A percentile compares a stretch with the other conserved stretches of the same genome.
Conservation (phyloP, 352 stramenopile genomes). For the Globisporangium radiosum region DNA sequence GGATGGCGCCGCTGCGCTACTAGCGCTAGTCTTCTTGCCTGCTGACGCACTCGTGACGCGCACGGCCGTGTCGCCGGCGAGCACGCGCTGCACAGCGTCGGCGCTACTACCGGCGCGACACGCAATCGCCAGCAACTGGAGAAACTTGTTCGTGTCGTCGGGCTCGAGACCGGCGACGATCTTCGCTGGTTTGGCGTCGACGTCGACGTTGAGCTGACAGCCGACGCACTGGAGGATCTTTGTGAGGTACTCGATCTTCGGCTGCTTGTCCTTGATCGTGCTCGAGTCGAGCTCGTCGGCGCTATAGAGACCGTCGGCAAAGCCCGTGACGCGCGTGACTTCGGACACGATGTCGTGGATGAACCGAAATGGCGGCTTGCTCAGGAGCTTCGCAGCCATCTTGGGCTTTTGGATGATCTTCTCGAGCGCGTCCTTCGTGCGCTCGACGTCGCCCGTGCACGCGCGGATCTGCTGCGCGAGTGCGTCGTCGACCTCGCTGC, state of each 20-base stretch:
- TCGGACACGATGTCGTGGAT: constrained; percentile 83
- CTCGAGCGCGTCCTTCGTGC: constrained; percentile 68
- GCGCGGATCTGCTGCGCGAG: constrained; percentile 52
- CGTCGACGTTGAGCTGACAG: constrained; percentile 77
- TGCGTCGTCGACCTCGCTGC: constrained; percentile 36
- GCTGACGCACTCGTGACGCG: constrained; percentile 19
- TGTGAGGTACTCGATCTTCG: constrained; percentile 88
- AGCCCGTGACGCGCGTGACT: constrained; percentile 72
- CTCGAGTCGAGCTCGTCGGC: constrained; percentile 87
- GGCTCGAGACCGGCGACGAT: constrained; percentile 89
- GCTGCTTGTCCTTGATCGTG: constrained; percentile 90
- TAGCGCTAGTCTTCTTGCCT: constrained; percentile 21
- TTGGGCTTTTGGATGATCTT: constrained; percentile 82
- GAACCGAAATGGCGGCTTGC: constrained; percentile 86
- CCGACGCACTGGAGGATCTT: constrained; percentile 90
- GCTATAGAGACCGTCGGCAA: constrained; percentile 79
- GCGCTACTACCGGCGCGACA: constrained; percentile 57
- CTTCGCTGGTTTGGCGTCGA: constrained; percentile 86
- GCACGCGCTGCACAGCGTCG: constrained; percentile 65
- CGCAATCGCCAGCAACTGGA: constrained; percentile 87
- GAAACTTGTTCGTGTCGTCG: constrained; percentile 91
- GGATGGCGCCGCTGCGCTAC: constrained; percentile 1
- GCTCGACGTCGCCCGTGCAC: constrained; percentile 72
- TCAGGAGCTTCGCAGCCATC: constrained; percentile 76
- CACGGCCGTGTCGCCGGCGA: constrained; percentile 45